phyloP scores from a whole-genome alignment of 345 rosid species.

The Gossypium sturtianum region DNA sequence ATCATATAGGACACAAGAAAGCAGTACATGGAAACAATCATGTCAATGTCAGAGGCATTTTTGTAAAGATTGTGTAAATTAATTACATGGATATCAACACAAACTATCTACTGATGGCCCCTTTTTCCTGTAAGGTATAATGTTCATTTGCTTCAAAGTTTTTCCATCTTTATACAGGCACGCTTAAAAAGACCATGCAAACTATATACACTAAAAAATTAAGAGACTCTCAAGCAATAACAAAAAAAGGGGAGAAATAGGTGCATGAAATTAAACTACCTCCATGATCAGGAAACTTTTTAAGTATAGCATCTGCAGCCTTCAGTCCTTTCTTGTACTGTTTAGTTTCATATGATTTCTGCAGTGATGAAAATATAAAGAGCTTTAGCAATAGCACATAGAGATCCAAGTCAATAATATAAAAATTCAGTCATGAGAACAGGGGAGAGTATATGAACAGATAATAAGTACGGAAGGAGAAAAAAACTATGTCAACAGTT shows the following conservation, averaged over 20 bases:
- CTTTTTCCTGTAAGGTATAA: not conserved
- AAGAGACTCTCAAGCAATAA: not conserved
- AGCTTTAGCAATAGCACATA: constrained; percentile 6
- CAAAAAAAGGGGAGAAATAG: not conserved
- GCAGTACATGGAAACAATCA: not conserved
- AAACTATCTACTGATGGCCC: not conserved
- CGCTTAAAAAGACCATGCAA: not conserved
- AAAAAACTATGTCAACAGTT: not conserved
- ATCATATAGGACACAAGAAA: not conserved
- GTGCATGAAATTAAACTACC: constrained; percentile 39
- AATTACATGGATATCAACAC: not conserved
- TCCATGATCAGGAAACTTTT: constrained; percentile 99
- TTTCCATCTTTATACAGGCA: not conserved
- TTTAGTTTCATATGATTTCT: constrained; percentile 98
- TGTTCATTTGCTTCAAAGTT: not conserved
- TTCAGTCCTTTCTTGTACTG: constrained; percentile 97
- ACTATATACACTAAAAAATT: not conserved
- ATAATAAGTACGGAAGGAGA: not conserved
- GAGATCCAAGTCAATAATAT: not conserved
- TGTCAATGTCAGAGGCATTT: not conserved
- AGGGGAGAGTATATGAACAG: not conserved
- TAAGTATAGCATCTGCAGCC: constrained; percentile 96
- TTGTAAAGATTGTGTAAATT: not conserved
- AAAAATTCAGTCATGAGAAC: not conserved
- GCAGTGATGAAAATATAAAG: constrained; percentile 21